Conservation (phyloP, 2,329 filamentous ascomycete genomes). For the Fusarium sp. region DNA sequence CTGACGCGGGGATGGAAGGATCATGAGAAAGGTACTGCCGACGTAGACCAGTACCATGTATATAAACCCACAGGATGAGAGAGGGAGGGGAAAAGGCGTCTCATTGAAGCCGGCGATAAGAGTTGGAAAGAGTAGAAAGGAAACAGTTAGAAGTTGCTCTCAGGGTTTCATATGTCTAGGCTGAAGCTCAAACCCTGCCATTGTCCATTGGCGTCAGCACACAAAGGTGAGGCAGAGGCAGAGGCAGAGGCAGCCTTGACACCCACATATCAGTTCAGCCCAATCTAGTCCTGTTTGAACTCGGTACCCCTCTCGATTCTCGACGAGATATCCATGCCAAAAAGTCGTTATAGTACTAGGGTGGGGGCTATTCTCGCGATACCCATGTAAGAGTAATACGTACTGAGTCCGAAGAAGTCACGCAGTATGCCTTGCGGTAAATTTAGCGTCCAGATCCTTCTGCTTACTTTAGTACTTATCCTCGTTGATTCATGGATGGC, state of each 20-base stretch:
- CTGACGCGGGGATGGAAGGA: slow-evolving; percentile 1
- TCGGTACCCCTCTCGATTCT: not conserved
- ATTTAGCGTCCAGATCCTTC: slow-evolving; percentile 6
- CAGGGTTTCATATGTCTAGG: slow-evolving; percentile 15
- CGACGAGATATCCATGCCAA: not conserved
- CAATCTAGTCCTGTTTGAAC: slow-evolving; percentile 13
- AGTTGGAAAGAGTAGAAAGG: slow-evolving; percentile 6
- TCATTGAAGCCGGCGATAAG: slow-evolving; percentile 14
- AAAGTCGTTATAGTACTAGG: not conserved
- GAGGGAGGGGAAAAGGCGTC: slow-evolving; percentile 4
- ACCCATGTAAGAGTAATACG: slow-evolving; percentile 10
- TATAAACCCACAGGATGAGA: not conserved
- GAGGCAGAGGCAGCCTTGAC: slow-evolving; percentile 32
- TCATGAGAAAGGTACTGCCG: not conserved
- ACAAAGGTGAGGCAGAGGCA: slow-evolving; percentile 22
- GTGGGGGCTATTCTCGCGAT: slow-evolving; percentile 30
- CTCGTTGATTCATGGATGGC: not conserved
- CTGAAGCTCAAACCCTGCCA: slow-evolving; percentile 9
- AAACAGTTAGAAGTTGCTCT: slow-evolving; percentile 1
- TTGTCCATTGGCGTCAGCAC: slow-evolving; percentile 8
- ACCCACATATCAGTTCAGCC: slow-evolving; percentile 5
- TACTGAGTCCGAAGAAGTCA: not conserved
- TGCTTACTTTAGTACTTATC: not conserved
- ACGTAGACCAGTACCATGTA: not conserved
- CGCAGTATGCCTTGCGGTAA: slow-evolving; percentile 22